Conservation (phyloP, 1,284 basidiomycete species). For the Leccinum pachyderme region DNA sequence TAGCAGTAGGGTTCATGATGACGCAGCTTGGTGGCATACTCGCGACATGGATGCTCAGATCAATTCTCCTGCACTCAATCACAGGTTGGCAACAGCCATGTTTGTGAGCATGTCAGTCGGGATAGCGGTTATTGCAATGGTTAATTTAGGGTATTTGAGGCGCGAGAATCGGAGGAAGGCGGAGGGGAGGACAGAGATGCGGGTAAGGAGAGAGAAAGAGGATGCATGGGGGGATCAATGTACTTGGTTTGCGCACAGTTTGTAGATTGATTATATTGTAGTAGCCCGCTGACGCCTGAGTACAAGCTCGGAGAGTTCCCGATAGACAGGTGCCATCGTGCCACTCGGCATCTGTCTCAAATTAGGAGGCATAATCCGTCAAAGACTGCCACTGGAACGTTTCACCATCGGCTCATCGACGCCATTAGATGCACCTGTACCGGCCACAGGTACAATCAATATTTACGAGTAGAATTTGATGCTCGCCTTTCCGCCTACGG, state of each 20-base stretch:
- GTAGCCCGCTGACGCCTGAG: not conserved
- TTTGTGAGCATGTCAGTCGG: conserved; percentile 37
- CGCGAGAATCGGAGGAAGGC: conserved; percentile 25
- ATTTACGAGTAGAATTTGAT: too few relatives aligned
- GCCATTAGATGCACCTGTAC: too few relatives aligned
- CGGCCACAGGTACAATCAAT: too few relatives aligned
- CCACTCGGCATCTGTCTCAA: too few relatives aligned
- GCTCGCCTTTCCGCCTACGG: too few relatives aligned
- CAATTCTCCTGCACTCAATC: conserved; percentile 43
- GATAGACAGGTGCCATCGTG: too few relatives aligned
- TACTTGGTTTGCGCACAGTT: conserved; percentile 28
- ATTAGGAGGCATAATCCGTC: too few relatives aligned
- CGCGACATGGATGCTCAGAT: conserved; percentile 52
- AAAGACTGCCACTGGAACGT: too few relatives aligned
- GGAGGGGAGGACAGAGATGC: conserved; percentile 13
- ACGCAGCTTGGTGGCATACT: conserved; percentile 49
- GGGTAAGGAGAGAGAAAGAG: conserved; percentile 4
- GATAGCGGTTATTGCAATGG: conserved; percentile 32
- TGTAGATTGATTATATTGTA: not conserved
- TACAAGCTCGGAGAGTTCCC: not conserved
- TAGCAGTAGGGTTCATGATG: conserved; percentile 50
- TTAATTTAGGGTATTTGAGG: conserved; percentile 32
- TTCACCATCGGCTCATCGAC: too few relatives aligned
- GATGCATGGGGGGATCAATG: conserved; percentile 29
- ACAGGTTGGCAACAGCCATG: conserved; percentile 39